Conservation (phyloP, 352 stramenopile genomes). For the Phytophthora pisi region DNA sequence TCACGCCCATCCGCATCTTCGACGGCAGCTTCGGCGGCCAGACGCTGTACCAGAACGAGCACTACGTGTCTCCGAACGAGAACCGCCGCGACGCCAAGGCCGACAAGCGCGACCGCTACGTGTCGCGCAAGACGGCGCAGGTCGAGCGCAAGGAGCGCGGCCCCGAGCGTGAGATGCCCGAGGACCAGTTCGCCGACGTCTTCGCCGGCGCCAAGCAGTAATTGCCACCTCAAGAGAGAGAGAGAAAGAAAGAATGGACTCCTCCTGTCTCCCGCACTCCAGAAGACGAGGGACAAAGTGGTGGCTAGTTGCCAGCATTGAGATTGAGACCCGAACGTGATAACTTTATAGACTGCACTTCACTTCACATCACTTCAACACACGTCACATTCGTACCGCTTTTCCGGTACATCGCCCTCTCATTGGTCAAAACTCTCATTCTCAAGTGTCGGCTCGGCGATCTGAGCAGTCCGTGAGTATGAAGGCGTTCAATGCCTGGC, state of each 20-base stretch:
- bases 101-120: slow-evolving; percentile 93
- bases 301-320: not conserved
- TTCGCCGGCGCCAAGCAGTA: slow-evolving; percentile 68
- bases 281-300: not conserved
- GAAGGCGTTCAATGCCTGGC: slow-evolving; percentile 45
- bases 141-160: slow-evolving; percentile 77
- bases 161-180: slow-evolving; percentile 68
- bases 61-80: slow-evolving; percentile 97
- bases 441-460: slow-evolving; percentile 4
- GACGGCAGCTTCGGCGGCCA: slow-evolving; percentile 98
- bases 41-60: slow-evolving; percentile 98
- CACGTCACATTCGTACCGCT: not conserved
- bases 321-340: not conserved
- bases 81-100: slow-evolving; percentile 88
- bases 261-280: not conserved
- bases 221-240: not conserved
- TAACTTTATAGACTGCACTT: slow-evolving; percentile 30
- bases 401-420: not conserved
- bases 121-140: slow-evolving; percentile 90
- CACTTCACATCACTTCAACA: not conserved
- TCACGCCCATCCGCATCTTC: slow-evolving; percentile 99
- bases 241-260: not conserved
- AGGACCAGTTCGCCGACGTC: slow-evolving; percentile 87
- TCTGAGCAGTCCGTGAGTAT: slow-evolving; percentile 8
- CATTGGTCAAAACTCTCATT: slow-evolving; percentile 10